Percentiles rank a stretch among this genome's conserved stretches.
Evolutionary conservation across 208 protist genomes (phyloP).

Genomic region (Trypanosoma mega): DNA sequence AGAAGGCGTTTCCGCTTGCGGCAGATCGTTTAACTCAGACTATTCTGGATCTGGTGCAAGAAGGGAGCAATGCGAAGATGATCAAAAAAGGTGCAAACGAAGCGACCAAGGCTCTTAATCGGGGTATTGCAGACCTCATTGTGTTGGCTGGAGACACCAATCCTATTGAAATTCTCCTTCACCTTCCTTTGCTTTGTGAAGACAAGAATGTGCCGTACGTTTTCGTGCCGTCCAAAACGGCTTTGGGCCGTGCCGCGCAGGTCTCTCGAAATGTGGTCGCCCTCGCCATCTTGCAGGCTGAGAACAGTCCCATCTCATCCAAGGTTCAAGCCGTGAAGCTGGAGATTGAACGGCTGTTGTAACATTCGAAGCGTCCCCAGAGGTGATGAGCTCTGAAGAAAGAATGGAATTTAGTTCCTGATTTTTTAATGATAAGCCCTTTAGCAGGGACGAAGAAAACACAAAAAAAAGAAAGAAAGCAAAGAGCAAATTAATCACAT

Average conservation of each 20-base stretch:
- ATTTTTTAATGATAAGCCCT: constrained; percentile 5
- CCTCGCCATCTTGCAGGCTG: constrained; percentile 94
- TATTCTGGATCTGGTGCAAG: constrained; percentile 98
- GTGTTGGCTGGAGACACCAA: constrained; percentile 99
- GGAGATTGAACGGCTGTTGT: constrained; percentile 97
- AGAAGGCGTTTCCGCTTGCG: constrained; percentile 99
- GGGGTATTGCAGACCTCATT: constrained; percentile 98
- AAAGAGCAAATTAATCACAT: constrained; percentile 12
- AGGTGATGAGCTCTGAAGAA: background rate
- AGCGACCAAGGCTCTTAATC: constrained; percentile 99
- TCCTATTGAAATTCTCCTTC: constrained; percentile 99
- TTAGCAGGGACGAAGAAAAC: background rate
- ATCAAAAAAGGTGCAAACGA: constrained; percentile 99
- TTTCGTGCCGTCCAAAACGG: constrained; percentile 98
- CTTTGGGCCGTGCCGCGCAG: constrained; percentile 98
- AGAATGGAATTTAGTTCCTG: background rate
- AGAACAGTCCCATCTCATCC: constrained; percentile 95
- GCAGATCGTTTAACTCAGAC: constrained; percentile 94
- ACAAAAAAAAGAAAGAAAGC: constrained; percentile 3
- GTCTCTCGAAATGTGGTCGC: constrained; percentile 98
- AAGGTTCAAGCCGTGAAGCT: constrained; percentile 98
- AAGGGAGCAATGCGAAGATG: constrained; percentile 98
- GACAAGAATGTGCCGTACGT: constrained; percentile 99
- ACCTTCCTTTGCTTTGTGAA: constrained; percentile 99
- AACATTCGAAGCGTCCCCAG: constrained; percentile 30